These are phyloP conservation scores for Microcyclosporella mali DNA, from an alignment of 2,329 filamentous ascomycete genomes.

Conservation along the genomic window DNA sequence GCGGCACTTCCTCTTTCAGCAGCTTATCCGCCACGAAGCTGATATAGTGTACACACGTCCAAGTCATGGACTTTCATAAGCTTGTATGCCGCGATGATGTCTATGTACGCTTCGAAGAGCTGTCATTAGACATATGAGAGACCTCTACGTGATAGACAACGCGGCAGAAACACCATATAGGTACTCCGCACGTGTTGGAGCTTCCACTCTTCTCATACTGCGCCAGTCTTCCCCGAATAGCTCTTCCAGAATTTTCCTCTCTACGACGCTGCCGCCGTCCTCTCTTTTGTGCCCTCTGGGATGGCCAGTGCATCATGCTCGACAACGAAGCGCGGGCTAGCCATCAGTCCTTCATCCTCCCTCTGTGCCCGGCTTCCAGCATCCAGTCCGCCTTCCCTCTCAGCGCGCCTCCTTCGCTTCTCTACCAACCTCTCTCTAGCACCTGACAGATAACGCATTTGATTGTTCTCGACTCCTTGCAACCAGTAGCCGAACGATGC, in stretches of 20 bases:
- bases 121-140: background rate
- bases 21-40: too few species aligned
- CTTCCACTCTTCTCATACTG: too few species aligned
- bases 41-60: slow-evolving; percentile 2
- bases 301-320: slow-evolving; percentile 10
- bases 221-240: too few species aligned
- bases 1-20: too few species aligned
- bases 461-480: slow-evolving; percentile 77
- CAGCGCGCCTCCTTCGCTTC: slow-evolving; percentile 75
- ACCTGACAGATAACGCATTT: slow-evolving; percentile 68
- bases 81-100: too few species aligned
- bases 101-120: too few species aligned
- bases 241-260: too few species aligned
- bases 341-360: slow-evolving; percentile 28
- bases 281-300: slow-evolving; percentile 8
- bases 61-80: background rate
- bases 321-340: slow-evolving; percentile 12
- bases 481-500: slow-evolving; percentile 97
- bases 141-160: background rate
- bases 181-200: too few species aligned
- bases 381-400: slow-evolving; percentile 48
- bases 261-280: slow-evolving; percentile 14
- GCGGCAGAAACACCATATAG: too few species aligned
- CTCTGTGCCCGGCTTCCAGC: slow-evolving; percentile 28
- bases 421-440: slow-evolving; percentile 76